Evolutionary conservation across 2,329 filamentous ascomycete species (phyloP), one percentile per base, ranked within the genome.

Genomic region (Hypoxylon sp.): DNA sequence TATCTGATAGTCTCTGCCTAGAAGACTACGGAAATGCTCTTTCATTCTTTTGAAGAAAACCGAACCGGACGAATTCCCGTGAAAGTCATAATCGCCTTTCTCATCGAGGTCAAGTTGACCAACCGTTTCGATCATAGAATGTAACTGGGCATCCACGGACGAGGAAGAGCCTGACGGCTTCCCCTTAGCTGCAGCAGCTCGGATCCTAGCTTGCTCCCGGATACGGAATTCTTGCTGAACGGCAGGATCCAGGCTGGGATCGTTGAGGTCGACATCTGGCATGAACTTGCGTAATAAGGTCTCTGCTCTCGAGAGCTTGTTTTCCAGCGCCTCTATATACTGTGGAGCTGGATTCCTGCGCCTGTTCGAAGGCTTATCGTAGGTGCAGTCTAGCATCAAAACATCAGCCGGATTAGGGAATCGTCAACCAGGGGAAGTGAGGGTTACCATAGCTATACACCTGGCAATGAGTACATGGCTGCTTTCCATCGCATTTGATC

Each of bases 371-470:
- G 94, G 94, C 79, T 97, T 96, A 77, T 97, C 94, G 81, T 97
- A 97, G 29, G 94, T 97, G 80, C 94, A 98, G 78, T 97, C 94
- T 97, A 65, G 29, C 31, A 64, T 26, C 26, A 47, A 44, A 35
- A 65, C 13, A 76, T 79, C 72, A 78, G 76, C 65, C 51, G 62
- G 50, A 46, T 59, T n/a, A 37, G 17, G 37, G 51, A n/a, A 24
- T 39, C 42, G 31, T 57, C 5, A 37, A 39, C 53, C 22, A 53
- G 39, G 37, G 55, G 57, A 48, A 42, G 57, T 69, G 42, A 63
- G 33, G 75, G 86, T 78, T 86, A 98, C 96, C 95, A 84, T 99
- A 99, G 79, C 94, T 98, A 81, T 99, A 99, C 54, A 98, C 94
- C 10, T 94, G 97, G 80, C 96, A 99, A 81, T 98, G 96, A 0